Evolutionary conservation across 352 stramenopile genomes (phyloP).

Genomic region (Phytophthora sp.): DNA sequence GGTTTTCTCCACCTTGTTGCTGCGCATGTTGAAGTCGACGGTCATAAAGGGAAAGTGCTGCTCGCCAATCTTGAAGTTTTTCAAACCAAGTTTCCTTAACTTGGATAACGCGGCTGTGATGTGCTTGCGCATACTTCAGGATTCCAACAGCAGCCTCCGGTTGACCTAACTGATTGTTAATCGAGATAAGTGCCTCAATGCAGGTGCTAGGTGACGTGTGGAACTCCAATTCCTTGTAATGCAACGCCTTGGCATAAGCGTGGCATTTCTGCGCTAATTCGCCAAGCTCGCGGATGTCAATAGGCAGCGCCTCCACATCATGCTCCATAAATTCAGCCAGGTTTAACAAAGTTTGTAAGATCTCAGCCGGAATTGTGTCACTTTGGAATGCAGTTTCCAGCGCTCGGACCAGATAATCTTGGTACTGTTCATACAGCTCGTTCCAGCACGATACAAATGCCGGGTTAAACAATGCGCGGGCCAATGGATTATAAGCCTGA

Average conservation of each 20-base stretch:
- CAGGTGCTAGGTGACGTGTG: conserved; percentile 91
- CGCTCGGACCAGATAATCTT: conserved; percentile 92
- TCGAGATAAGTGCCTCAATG: conserved; percentile 98
- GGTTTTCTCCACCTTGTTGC: conserved; percentile 20
- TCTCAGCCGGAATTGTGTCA: conserved; percentile 94
- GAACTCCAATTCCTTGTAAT: conserved; percentile 99
- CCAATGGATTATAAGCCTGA: conserved; percentile 97
- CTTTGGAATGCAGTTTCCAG: conserved; percentile 95
- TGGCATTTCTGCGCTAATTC: conserved; percentile 96
- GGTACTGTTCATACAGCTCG: conserved; percentile 94
- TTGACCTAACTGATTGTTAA: conserved; percentile 98
- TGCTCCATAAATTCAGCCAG: conserved; percentile 99
- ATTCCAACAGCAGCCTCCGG: conserved; percentile 97
- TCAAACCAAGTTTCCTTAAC: conserved; percentile 97
- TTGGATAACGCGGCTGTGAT: conserved; percentile 85
- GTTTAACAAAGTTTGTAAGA: conserved; percentile 97
- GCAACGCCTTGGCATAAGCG: conserved; percentile 95
- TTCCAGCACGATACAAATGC: conserved; percentile 99
- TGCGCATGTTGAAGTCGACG: conserved; percentile 40
- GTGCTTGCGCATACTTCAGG: conserved; percentile 92
- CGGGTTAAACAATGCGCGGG: conserved; percentile 96
- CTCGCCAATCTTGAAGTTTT: conserved; percentile 97
- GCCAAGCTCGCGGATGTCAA: conserved; percentile 95
- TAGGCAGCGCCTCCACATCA: conserved; percentile 95
- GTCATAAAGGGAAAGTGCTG: conserved; percentile 95